Evolutionary conservation across 768 basidiomycete genomes (phyloP), one percentile per base, ranked within the genome.

Genomic region (Tulasnella sp.): DNA sequence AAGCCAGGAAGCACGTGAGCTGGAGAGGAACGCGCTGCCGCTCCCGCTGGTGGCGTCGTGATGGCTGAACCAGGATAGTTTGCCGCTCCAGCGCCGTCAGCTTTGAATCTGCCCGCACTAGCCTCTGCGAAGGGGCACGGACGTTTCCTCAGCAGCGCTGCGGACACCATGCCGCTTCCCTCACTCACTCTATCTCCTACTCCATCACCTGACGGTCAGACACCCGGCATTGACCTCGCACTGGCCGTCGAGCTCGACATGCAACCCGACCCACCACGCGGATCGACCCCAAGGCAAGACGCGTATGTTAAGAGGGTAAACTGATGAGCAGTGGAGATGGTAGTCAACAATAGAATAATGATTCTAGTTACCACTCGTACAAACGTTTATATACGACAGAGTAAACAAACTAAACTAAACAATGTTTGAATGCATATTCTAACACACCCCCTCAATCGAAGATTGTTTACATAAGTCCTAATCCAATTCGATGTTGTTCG

Each of bases 161-260:
- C 36, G 86, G 87, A 79, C 56, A 92, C 94, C 83, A 87, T 87
- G 71, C 90, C 93, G 71, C 91, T 93, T 31, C 93, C 94, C 0
- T 92, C 92, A 68, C 91, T 94, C 75, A 91, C 94, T 21, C 87
- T 95, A 68, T 93, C 93, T 0, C 93, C 93, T 0, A 92, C 93
- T 3, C 93, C 92, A 89, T 88, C 82, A 85, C 88, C 6, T 82
- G 46, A 73, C 42, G 42, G 44, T 6, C 27, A 44, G 12, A 42
- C 56, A 12, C 40, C 78, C 18, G 76, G 52, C n/a, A 42, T 72
- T 27, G 56, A 62, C n/a, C 42, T 76, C 44, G 36, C 75, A 24
- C 31, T 79, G 34, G 78, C 73, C 14, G 88, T 94, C 83, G 89
- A 91, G 27, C 87, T 94, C 36, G 92, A 95, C 81, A 87, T 89